phyloP scores from a whole-genome alignment of 2,329 filamentous ascomycete species.

The Pseudophaeomoniella oleicola region DNA sequence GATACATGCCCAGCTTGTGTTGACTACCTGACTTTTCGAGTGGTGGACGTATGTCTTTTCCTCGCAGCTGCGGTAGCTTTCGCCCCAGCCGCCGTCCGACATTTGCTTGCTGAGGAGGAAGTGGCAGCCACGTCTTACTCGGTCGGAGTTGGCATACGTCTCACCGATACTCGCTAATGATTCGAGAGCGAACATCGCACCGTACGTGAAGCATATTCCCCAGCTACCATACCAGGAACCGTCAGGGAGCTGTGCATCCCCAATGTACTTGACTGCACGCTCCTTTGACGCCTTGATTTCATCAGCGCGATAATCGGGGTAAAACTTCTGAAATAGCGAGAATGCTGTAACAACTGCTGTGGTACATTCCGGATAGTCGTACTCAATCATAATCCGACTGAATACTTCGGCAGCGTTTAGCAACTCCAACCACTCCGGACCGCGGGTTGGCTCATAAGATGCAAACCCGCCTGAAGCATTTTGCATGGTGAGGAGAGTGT shows the following conservation, averaged over 20 bases:
- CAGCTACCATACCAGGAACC: constrained; percentile 97
- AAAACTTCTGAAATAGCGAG: constrained; percentile 64
- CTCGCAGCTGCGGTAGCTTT: constrained; percentile 81
- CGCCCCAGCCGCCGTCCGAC: constrained; percentile 87
- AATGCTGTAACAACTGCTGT: constrained; percentile 85
- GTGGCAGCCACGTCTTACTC: constrained; percentile 61
- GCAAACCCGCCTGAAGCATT: constrained; percentile 75
- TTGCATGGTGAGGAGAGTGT: constrained; percentile 83
- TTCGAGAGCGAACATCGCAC: constrained; percentile 89
- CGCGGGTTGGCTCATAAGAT: constrained; percentile 76
- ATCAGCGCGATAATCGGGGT: constrained; percentile 60
- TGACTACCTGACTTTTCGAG: constrained; percentile 72
- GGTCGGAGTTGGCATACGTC: constrained; percentile 57
- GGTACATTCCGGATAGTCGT: constrained; percentile 95
- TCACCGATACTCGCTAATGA: constrained; percentile 71
- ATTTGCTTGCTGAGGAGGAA: constrained; percentile 78
- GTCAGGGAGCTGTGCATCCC: constrained; percentile 58
- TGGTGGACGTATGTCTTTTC: constrained; percentile 62
- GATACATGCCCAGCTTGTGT: constrained; percentile 84
- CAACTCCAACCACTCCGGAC: constrained; percentile 62
- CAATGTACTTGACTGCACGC: constrained; percentile 70
- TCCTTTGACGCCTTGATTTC: constrained; percentile 64
- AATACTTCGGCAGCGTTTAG: constrained; percentile 96
- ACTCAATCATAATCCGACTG: constrained; percentile 94
- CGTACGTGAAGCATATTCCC: constrained; percentile 98